A percentile compares a stretch with the other conserved stretches of the same genome.
Conservation (phyloP, 139 green algal genomes). For the Haematococcus sp. region DNA sequence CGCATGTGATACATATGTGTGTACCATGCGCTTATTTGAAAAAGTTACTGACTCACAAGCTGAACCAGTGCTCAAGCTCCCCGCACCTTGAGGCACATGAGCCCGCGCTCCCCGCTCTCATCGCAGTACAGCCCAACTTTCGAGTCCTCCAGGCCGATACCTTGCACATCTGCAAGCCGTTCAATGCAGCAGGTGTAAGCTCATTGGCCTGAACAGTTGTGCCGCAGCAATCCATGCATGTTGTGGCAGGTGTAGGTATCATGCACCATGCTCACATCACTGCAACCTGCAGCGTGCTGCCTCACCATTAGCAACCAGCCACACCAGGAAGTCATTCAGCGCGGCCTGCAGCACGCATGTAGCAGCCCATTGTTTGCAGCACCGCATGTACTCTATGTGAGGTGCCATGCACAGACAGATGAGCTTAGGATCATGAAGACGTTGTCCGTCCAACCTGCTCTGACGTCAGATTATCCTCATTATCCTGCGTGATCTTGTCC, state of each 20-base stretch:
- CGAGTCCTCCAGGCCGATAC: conserved; percentile 47
- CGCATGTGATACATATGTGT: no score
- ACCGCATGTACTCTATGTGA: background rate
- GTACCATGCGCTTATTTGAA: no score
- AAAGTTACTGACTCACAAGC: no score
- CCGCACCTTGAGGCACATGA: conserved; percentile 43
- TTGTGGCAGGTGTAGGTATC: background rate
- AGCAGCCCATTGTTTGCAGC: background rate
- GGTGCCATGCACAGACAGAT: no score
- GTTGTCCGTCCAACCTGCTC: no score
- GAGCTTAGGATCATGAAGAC: no score
- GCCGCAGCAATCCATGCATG: no score
- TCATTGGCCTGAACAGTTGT: no score
- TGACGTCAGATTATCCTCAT: no score
- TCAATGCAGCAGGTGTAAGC: background rate
- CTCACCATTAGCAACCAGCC: conserved; percentile 49
- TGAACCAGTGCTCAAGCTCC: conserved; percentile 22
- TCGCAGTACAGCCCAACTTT: conserved; percentile 49
- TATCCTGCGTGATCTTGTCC: no score
- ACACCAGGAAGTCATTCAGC: conserved; percentile 31
- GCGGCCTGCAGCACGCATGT: background rate
- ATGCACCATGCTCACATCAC: background rate
- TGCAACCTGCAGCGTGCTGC: background rate
- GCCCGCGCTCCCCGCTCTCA: conserved; percentile 46
- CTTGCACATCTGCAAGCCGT: conserved; percentile 39